Percentiles rank a stretch among this genome's conserved stretches.
Conservation (phyloP, 495 filamentous ascomycete genomes). For the Hypoxylon lenormandii region DNA sequence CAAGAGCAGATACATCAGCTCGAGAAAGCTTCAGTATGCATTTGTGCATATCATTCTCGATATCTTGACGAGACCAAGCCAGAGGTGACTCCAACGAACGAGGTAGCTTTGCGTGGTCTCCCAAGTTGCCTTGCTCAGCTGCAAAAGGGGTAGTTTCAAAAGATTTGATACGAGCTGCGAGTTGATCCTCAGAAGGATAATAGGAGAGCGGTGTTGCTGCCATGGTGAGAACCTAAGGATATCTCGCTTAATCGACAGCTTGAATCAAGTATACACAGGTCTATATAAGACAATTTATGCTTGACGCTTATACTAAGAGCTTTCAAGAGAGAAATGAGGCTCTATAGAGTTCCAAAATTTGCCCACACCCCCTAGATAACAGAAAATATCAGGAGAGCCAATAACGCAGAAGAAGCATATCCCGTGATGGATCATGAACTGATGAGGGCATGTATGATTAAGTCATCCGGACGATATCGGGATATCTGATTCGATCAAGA, state of each 20-base stretch:
- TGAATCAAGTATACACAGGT: background rate
- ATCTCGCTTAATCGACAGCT: background rate
- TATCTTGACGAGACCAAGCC: conserved; percentile 11
- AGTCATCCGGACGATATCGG: background rate
- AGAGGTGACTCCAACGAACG: conserved; percentile 9
- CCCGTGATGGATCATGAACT: background rate
- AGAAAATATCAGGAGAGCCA: background rate
- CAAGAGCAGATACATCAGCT: background rate
- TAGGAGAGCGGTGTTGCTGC: conserved; percentile 3
- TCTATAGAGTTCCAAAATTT: background rate
- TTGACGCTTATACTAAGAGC: background rate
- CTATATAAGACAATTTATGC: background rate
- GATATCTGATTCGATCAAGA: background rate
- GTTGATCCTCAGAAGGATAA: conserved; percentile 12
- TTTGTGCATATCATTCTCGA: conserved; percentile 7
- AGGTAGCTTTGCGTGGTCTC: background rate
- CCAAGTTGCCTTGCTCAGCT: background rate
- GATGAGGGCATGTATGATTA: background rate
- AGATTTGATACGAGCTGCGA: conserved; percentile 13
- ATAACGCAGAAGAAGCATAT: background rate
- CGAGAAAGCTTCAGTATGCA: conserved; percentile 9
- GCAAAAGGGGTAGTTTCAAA: background rate
- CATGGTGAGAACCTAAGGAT: background rate
- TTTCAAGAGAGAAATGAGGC: background rate
- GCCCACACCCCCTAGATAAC: background rate